Conservation (phyloP, 306 rosid species). For the Comarum palustre region DNA sequence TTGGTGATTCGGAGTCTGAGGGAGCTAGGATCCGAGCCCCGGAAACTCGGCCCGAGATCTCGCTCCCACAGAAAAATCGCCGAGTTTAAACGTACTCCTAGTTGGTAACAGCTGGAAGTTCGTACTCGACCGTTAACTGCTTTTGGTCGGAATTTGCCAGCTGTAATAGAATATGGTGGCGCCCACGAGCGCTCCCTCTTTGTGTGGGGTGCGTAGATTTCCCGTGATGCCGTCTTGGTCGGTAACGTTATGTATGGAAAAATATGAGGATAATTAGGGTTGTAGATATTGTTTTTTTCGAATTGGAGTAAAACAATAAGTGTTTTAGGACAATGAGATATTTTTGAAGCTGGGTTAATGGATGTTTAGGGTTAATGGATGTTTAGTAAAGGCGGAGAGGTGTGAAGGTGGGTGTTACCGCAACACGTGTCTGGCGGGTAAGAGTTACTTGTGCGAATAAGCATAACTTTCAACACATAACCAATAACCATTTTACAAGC, state of each 20-base stretch:
- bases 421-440: slow-evolving; percentile 41
- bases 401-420: background rate
- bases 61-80: slow-evolving; percentile 69
- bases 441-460: no score
- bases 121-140: slow-evolving; percentile 44
- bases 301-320: background rate
- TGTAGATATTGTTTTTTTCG: background rate
- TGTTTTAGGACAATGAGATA: background rate
- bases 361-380: background rate
- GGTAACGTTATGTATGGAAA: background rate
- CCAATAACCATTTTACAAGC: no score
- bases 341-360: background rate
- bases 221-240: background rate
- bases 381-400: background rate
- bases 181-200: background rate
- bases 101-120: slow-evolving; percentile 53
- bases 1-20: slow-evolving; percentile 59
- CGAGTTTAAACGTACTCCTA: slow-evolving; percentile 50
- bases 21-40: slow-evolving; percentile 52
- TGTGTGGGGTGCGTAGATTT: slow-evolving; percentile 7
- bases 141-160: slow-evolving; percentile 46
- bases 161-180: slow-evolving; percentile 29
- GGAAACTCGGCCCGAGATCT: slow-evolving; percentile 33
- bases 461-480: no score
- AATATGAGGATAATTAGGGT: no score